phyloP scores from a whole-genome alignment of 2,329 filamentous ascomycete species.

The Fusarium chuoi region DNA sequence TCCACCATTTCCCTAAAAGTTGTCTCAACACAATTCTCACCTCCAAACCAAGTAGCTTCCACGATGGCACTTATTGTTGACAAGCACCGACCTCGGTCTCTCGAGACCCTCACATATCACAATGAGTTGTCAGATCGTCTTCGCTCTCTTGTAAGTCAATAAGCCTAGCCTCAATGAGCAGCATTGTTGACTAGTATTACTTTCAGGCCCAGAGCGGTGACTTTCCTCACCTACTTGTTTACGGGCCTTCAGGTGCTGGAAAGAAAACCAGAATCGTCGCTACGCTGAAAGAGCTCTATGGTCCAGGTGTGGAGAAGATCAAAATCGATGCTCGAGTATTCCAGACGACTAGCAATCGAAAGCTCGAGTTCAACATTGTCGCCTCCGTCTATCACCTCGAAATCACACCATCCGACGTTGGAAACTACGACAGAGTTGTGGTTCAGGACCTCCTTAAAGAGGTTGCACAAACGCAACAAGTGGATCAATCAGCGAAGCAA shows the following conservation, averaged over 20 bases:
- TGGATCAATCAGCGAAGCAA: slow-evolving; percentile 91
- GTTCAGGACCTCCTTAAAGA: slow-evolving; percentile 96
- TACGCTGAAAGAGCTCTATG: slow-evolving; percentile 93
- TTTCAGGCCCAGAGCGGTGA: slow-evolving; percentile 91
- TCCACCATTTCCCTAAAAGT: slow-evolving; percentile 37
- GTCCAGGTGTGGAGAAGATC: slow-evolving; percentile 98
- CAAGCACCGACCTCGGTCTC: slow-evolving; percentile 77
- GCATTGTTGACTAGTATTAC: slow-evolving; percentile 10
- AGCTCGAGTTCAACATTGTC: slow-evolving; percentile 99
- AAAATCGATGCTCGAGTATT: slow-evolving; percentile 98
- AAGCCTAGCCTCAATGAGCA: slow-evolving; percentile 30
- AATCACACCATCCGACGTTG: slow-evolving; percentile 96
- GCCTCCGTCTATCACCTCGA: slow-evolving; percentile 97
- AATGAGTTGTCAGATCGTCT: slow-evolving; percentile 87
- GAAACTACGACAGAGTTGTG: slow-evolving; percentile 95
- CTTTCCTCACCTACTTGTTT: slow-evolving; percentile 97
- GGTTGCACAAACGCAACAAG: slow-evolving; percentile 98
- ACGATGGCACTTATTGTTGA: slow-evolving; percentile 76
- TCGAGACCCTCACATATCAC: slow-evolving; percentile 87
- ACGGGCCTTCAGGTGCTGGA: slow-evolving; percentile 94
- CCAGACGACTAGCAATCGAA: slow-evolving; percentile 93
- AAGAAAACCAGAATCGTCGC: slow-evolving; percentile 98
- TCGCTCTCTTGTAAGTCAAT: slow-evolving; percentile 82
- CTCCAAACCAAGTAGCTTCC: slow-evolving; percentile 23
- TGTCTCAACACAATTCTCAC: slow-evolving; percentile 28